phyloP scores from a whole-genome alignment of 495 filamentous ascomycete genomes.

The Neurospora sp. region DNA sequence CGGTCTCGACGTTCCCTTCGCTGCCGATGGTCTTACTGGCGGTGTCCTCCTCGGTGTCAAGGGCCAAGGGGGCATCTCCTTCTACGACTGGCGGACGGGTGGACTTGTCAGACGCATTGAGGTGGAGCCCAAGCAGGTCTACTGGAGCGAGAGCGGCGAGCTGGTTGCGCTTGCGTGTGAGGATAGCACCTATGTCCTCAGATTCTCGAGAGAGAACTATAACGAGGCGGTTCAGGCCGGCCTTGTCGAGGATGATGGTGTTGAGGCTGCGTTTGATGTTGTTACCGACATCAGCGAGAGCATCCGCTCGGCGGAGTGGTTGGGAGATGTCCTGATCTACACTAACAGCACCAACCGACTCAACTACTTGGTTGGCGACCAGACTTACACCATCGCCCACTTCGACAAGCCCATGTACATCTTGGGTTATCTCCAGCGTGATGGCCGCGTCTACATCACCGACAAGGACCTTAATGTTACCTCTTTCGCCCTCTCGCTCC shows the following conservation, averaged over 20 bases:
- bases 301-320: constrained; percentile 93
- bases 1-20: constrained; percentile 89
- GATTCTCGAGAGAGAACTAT: constrained; percentile 83
- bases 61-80: constrained; percentile 85
- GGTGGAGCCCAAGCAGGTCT: constrained; percentile 86
- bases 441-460: constrained; percentile 83
- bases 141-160: constrained; percentile 96
- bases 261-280: constrained; percentile 93
- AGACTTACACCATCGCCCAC: constrained; percentile 97
- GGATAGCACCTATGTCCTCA: constrained; percentile 88
- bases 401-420: constrained; percentile 94
- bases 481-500: constrained; percentile 83
- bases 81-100: constrained; percentile 94
- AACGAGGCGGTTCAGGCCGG: constrained; percentile 70
- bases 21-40: constrained; percentile 82
- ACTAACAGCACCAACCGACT: constrained; percentile 93
- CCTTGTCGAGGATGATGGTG: constrained; percentile 85
- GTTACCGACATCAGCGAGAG: constrained; percentile 92
- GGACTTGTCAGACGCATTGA: constrained; percentile 88
- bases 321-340: constrained; percentile 98
- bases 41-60: constrained; percentile 92
- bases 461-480: constrained; percentile 91
- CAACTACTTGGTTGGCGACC: constrained; percentile 96
- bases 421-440: constrained; percentile 88
- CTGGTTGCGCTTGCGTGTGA: constrained; percentile 89